Conservation (phyloP, 225 moss, liverwort and hornwort species). For the Ulota crispa region DNA sequence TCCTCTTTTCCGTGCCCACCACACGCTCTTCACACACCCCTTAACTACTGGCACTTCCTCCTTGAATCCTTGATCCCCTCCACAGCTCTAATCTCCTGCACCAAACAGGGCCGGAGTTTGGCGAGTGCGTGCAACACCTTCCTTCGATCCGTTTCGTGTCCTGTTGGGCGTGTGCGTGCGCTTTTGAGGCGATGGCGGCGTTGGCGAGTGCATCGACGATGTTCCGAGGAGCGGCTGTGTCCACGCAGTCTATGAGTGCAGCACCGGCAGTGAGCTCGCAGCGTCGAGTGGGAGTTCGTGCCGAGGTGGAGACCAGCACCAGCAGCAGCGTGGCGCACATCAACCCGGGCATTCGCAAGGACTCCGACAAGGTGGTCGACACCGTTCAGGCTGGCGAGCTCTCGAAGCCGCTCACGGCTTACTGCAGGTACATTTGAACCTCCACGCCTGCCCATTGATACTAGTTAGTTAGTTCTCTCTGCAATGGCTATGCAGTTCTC, state of each 20-base stretch:
- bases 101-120: too few relatives aligned
- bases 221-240: constrained; percentile 33
- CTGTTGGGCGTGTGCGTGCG: too few relatives aligned
- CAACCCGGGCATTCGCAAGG: constrained; percentile 78
- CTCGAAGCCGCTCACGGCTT: constrained; percentile 71
- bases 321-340: constrained; percentile 19
- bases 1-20: constrained; percentile 34
- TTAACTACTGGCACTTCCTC: background rate
- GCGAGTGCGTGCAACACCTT: too few relatives aligned
- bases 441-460: background rate
- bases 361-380: constrained; percentile 80
- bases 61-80: too few relatives aligned
- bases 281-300: constrained; percentile 43
- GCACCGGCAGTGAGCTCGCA: constrained; percentile 4
- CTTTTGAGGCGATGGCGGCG: constrained; percentile 36
- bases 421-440: constrained; percentile 58
- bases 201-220: constrained; percentile 33
- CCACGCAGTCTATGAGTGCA: background rate
- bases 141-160: too few relatives aligned
- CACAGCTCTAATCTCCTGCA: too few relatives aligned
- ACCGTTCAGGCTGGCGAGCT: constrained; percentile 69
- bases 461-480: background rate
- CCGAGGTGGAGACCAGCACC: constrained; percentile 45
- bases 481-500: background rate
- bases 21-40: constrained; percentile 29